Conservation (phyloP, 2,329 filamentous ascomycete species). For the Calonectria pseudoreteaudii region DNA sequence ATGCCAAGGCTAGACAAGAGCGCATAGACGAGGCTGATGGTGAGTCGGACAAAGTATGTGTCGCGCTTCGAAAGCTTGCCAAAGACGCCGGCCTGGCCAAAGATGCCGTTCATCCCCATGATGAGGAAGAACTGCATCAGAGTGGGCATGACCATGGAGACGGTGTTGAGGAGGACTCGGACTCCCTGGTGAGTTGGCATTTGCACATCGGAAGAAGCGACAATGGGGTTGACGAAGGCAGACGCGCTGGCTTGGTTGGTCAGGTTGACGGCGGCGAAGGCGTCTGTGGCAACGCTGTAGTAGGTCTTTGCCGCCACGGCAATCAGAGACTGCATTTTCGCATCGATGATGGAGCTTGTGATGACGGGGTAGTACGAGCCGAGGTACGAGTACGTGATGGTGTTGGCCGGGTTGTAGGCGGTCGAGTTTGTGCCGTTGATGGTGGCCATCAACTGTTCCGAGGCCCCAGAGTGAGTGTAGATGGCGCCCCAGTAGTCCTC, state of each 20-base stretch:
- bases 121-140: conserved; percentile 48
- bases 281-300: conserved; percentile 41
- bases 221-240: conserved; percentile 50
- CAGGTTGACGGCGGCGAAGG: conserved; percentile 35
- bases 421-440: conserved; percentile 39
- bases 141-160: conserved; percentile 51
- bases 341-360: conserved; percentile 41
- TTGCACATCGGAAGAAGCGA: conserved; percentile 43
- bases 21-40: conserved; percentile 46
- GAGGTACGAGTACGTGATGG: conserved; percentile 51
- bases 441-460: conserved; percentile 44
- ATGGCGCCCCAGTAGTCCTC: conserved; percentile 53
- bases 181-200: conserved; percentile 49
- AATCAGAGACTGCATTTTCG: conserved; percentile 45
- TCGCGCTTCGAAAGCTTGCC: conserved; percentile 39
- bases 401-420: conserved; percentile 47
- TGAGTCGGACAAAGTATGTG: conserved; percentile 40
- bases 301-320: conserved; percentile 38
- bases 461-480: conserved; percentile 47
- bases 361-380: conserved; percentile 50
- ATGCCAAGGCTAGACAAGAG: conserved; percentile 52
- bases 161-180: conserved; percentile 51
- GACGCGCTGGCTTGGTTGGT: conserved; percentile 41
- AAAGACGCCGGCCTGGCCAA: conserved; percentile 15
- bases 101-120: conserved; percentile 41